phyloP scores from a whole-genome alignment of 1,284 basidiomycete genomes.

The Malassezia brasiliensis region DNA sequence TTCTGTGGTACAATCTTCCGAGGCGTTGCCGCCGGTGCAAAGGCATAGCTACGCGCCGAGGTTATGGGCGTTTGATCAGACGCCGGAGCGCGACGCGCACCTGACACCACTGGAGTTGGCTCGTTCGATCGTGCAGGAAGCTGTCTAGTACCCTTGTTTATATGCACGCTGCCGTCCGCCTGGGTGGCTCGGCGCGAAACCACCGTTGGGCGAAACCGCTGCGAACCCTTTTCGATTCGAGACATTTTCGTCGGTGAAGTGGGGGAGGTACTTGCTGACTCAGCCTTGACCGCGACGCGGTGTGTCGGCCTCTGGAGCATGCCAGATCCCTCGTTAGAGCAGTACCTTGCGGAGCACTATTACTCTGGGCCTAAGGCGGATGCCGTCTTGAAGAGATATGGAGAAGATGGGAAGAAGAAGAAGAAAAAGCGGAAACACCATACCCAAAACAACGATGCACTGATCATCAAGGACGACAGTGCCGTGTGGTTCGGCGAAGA shows the following conservation, averaged over 20 bases:
- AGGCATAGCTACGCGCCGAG: slow-evolving; percentile 15
- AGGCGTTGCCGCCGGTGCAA: background rate
- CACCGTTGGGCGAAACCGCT: slow-evolving; percentile 16
- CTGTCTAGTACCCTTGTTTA: background rate
- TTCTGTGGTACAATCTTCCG: background rate
- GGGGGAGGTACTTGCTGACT: background rate
- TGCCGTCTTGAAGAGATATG: slow-evolving; percentile 67
- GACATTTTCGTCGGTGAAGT: slow-evolving; percentile 5
- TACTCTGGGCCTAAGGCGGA: slow-evolving; percentile 96
- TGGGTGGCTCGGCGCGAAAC: background rate
- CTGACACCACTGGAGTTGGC: background rate
- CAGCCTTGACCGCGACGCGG: background rate
- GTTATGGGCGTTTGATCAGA: background rate
- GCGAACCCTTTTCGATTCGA: slow-evolving; percentile 18
- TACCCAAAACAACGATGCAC: slow-evolving; percentile 9
- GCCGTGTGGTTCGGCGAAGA: slow-evolving; percentile 22
- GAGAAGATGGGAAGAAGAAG: slow-evolving; percentile 57
- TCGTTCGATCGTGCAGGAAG: background rate
- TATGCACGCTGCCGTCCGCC: background rate
- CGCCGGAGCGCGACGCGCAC: background rate
- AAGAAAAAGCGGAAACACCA: slow-evolving; percentile 62
- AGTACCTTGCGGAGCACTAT: slow-evolving; percentile 58
- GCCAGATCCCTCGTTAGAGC: slow-evolving; percentile 50
- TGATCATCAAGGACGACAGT: slow-evolving; percentile 32
- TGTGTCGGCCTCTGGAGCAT: slow-evolving; percentile 13